phyloP scores from a whole-genome alignment of 768 basidiomycete species.

The Gloeophyllum trabeum region DNA sequence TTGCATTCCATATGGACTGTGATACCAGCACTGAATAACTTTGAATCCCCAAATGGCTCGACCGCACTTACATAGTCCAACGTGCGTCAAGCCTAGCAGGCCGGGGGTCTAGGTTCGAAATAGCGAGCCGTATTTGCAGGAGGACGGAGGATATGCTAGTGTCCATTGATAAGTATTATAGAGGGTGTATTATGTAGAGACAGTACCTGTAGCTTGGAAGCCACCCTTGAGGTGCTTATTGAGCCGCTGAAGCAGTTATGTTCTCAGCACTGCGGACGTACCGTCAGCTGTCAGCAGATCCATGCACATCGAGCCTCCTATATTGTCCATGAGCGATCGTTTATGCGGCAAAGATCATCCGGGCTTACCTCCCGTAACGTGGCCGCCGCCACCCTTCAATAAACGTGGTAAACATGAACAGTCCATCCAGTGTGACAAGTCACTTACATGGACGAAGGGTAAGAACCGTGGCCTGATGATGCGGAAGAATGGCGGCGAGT shows the following conservation, averaged over 20 bases:
- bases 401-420: too few relatives aligned
- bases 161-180: neutral
- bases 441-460: slow-evolving; percentile 40
- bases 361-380: slow-evolving; percentile 46
- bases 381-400: slow-evolving; percentile 59
- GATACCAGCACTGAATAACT: too few relatives aligned
- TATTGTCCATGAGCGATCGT: too few relatives aligned
- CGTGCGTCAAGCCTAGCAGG: slow-evolving; percentile 45
- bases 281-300: slow-evolving; percentile 57
- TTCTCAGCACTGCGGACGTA: slow-evolving; percentile 20
- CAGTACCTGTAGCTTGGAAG: slow-evolving; percentile 48
- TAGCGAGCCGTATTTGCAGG: slow-evolving; percentile 58
- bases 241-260: neutral
- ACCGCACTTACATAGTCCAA: slow-evolving; percentile 38
- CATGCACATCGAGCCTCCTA: slow-evolving; percentile 69
- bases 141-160: slow-evolving; percentile 30
- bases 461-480: slow-evolving; percentile 65
- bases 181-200: too few relatives aligned
- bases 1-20: slow-evolving; percentile 30
- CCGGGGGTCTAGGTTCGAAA: slow-evolving; percentile 53
- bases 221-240: slow-evolving; percentile 32
- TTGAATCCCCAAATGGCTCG: too few relatives aligned
- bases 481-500: slow-evolving; percentile 67
- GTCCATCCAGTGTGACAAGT: neutral
- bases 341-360: too few relatives aligned